Base-by-base conservation (phyloP, 306 rosid genomes). In the Glycine tomentella region DNA sequence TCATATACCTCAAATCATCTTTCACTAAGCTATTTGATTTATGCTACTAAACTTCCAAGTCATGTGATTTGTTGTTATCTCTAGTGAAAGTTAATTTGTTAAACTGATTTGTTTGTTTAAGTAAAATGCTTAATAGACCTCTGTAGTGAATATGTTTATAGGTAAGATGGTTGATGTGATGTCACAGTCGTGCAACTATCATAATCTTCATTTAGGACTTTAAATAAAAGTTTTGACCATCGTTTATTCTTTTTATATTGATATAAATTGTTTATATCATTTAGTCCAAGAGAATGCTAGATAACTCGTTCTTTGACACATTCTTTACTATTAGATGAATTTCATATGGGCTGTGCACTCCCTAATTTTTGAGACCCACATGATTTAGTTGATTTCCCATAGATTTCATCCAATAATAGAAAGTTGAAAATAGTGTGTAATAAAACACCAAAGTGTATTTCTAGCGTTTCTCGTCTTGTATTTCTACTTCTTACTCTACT, bases 181-280 rank as follows among this genome's bases (percentile, higher is more conserved):
- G 44, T 12, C 31, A 46, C 56, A 42, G 42, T 0, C 2, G 31
- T 59, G 17, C 58, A 9, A 3, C 42, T 53, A 53, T 14, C 70
- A 46, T 70, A 20, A 78, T 78, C 61, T 61, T 69, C 55, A 45
- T 72, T 65, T 25, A 12, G 86, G 56, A 69, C 51, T 68, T 79
- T 3, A 3, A 44, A 42, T 78, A 56, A 70, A 70, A 48, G 62
- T 44, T 69, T 66, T 51, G 25, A 16, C 76, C 48, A 40, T 66
- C 31, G 31, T 25, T 25, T 25, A 25, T 25, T 25, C 64, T 34
- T 45, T 69, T 53, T 44, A 12, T 59, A 42, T 50, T 61, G n/a
- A 42, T 34, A 67, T 42, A 67, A 6, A 58, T 67, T 51, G 52
- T 34, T 61, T 42, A 55, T n/a, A 53, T 78, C 57, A 64, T 75